A percentile compares a stretch with the other conserved stretches of the same genome.
Conservation (phyloP, 495 filamentous ascomycete genomes). For the Trichoderma reesei region DNA sequence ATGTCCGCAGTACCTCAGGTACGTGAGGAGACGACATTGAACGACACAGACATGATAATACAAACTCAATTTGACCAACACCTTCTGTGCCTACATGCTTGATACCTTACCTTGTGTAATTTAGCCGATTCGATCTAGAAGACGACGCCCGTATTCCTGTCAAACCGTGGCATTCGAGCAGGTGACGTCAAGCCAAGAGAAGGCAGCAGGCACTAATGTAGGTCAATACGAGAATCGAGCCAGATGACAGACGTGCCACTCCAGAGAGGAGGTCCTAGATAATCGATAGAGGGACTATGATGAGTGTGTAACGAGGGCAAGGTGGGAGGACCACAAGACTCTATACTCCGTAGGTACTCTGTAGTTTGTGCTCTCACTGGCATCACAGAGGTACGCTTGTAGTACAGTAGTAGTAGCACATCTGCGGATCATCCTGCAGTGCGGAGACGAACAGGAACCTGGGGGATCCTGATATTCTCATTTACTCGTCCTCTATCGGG, state of each 20-base stretch:
- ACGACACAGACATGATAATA: conserved; percentile 6
- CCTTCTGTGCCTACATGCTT: too few species aligned
- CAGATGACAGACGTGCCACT: background rate
- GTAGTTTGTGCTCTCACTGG: too few species aligned
- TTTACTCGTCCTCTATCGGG: too few species aligned
- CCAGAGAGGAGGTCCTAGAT: background rate
- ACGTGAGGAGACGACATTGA: background rate
- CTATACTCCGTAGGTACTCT: too few species aligned
- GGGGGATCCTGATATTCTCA: background rate
- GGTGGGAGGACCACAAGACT: too few species aligned
- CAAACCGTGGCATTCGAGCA: background rate
- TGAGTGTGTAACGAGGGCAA: too few species aligned
- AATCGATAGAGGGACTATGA: too few species aligned
- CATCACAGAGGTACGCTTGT: too few species aligned
- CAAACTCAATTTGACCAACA: background rate
- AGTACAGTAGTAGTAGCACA: background rate
- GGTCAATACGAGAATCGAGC: background rate
- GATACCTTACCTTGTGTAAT: too few species aligned
- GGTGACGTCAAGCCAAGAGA: conserved; percentile 6
- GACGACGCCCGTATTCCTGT: background rate
- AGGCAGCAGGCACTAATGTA: background rate
- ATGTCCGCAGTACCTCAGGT: background rate
- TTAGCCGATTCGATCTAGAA: too few species aligned
- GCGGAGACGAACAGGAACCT: background rate
- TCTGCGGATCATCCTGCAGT: background rate